Evolutionary conservation across 108 stramenopile species (phyloP).

Genomic region (Conticribra weissflogii): DNA sequence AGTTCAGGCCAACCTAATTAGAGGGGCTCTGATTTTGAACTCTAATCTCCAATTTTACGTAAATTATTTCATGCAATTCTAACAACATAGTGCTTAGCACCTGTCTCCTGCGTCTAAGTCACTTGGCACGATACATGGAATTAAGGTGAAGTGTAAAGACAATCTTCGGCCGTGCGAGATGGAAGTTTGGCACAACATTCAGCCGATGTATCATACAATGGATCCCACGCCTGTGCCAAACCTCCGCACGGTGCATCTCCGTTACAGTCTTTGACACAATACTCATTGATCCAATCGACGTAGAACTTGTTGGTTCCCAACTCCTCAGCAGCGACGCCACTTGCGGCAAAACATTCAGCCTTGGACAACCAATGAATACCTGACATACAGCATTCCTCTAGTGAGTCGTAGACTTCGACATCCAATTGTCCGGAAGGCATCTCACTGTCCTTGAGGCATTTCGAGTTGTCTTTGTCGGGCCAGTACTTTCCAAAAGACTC

Average conservation of each 20-base stretch:
- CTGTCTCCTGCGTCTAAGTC: no score
- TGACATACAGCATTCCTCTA: constrained; percentile 4
- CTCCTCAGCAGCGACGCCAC: constrained; percentile 1
- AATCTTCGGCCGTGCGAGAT: neutral
- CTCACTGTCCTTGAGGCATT: constrained; percentile 6
- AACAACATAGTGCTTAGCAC: no score
- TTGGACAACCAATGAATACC: constrained; percentile 8
- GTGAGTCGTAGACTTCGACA: neutral
- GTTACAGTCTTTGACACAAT: constrained; percentile 7
- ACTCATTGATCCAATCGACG: neutral
- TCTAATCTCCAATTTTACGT: no score
- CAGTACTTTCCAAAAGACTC: constrained; percentile 1
- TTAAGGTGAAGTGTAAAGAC: no score
- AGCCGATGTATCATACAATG: neutral
- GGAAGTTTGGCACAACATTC: constrained; percentile 8
- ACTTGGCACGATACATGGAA: no score
- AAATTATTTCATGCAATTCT: no score
- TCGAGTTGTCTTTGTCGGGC: constrained; percentile 1
- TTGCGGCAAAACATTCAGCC: constrained; percentile 10
- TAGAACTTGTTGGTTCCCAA: constrained; percentile 5
- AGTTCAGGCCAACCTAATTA: no score
- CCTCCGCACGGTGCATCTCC: constrained; percentile 17
- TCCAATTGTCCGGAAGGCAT: neutral
- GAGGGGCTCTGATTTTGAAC: no score
- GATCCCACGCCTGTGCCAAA: constrained; percentile 9